Evolutionary conservation across 2,329 filamentous ascomycete species (phyloP).

Genomic region (Microsporum audouinii): DNA sequence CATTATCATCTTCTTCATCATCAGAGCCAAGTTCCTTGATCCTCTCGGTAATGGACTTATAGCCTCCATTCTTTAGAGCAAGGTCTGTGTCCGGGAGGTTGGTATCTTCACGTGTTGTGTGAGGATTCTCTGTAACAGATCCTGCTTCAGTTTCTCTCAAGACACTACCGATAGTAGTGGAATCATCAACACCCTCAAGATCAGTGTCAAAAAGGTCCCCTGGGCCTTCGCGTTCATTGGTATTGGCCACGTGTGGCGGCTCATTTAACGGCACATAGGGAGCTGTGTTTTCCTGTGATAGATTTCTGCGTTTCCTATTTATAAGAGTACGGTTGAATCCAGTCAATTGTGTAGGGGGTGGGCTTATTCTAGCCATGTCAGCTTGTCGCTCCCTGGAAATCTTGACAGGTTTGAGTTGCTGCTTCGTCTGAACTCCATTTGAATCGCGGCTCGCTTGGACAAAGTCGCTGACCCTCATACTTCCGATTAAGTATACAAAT

Average conservation of each 20-base stretch:
- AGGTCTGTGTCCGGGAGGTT: background rate
- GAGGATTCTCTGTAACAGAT: conserved; percentile 6
- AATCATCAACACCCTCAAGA: conserved; percentile 35
- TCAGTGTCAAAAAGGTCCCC: conserved; percentile 34
- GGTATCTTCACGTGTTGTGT: background rate
- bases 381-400: conserved; percentile 25
- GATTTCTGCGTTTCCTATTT: background rate
- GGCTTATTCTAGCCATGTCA: conserved; percentile 26
- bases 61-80: background rate
- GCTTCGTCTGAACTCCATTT: conserved; percentile 3
- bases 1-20: conserved; percentile 20
- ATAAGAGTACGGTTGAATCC: background rate
- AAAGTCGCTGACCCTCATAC: conserved; percentile 34
- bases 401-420: conserved; percentile 19
- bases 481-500: conserved; percentile 5
- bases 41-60: conserved; percentile 22
- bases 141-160: conserved; percentile 18
- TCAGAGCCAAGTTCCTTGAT: conserved; percentile 29
- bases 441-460: conserved; percentile 20
- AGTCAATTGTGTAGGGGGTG: conserved; percentile 17
- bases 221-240: conserved; percentile 9
- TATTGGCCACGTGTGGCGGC: background rate
- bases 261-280: background rate
- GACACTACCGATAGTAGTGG: conserved; percentile 32
- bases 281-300: background rate